Base-by-base conservation (phyloP, 139 green algal species). In the Chlorella vulgaris region DNA sequence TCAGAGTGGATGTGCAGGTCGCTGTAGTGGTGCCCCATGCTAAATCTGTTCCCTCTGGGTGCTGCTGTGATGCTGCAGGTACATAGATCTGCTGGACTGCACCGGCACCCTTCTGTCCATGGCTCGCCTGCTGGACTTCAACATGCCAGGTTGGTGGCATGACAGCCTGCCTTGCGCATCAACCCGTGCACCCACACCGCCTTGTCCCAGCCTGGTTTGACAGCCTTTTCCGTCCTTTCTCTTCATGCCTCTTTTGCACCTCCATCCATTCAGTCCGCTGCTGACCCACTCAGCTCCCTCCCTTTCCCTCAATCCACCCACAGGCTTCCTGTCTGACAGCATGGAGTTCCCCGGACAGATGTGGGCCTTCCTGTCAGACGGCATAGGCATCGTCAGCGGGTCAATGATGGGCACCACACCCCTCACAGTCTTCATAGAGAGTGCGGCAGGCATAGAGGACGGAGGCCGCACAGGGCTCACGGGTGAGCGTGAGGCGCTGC, bases 71-170 rank as follows among this genome's bases (percentile, higher is more conserved):
- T 31, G n/a, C 31, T 22, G 2, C 71, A 69, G 38, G 31, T 95
- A 95, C 91, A 87, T 94, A 21, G 92, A 97, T 84, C 91, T 97
- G 81, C 82, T 96, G 51, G 93, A 96, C 82, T 84, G 81, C 55
- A 94, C 92, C 3, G 92, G 91, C 63, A 95, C 90, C 7, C 88
- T 97, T 51, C 92, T 91, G 68, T 89, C 88, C 60, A 95, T 97
- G 90, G 91, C 93, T 29, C 87, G 88, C 62, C 88, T 93, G 53
- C 83, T 95, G 50, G 90, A 92, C 74, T 88, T 91, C 63, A 83
- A 80, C 22, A 87, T 94, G 40, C 88, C 85, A 31, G 86, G 82
- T 86, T 31, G 39, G 76, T 39, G 92, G 88, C 65, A 85, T 85
- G 38, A 10, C 47, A 24, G 47, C 47, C 10, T 58, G 13, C 13